phyloP scores from a whole-genome alignment of 768 basidiomycete species.

The Holtermannia corniformis region DNA sequence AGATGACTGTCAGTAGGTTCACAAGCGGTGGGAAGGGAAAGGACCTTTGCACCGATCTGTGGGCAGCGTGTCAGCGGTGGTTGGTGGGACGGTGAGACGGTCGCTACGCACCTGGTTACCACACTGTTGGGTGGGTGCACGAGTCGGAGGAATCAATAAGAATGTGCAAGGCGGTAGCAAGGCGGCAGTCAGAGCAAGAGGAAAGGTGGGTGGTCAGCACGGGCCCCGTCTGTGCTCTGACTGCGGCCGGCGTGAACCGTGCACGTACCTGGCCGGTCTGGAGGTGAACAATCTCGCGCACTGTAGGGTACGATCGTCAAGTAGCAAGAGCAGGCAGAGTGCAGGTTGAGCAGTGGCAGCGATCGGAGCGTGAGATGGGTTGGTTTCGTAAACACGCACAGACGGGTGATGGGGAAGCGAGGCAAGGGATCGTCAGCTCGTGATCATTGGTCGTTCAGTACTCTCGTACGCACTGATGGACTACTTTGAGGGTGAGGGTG shows the following conservation, averaged over 20 bases:
- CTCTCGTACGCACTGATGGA: neutral
- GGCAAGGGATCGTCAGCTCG: neutral
- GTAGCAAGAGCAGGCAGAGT: neutral
- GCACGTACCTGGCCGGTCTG: constrained; percentile 90
- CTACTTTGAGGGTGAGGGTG: neutral
- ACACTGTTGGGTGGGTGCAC: constrained; percentile 51
- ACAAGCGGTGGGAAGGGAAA: neutral
- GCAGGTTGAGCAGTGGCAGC: neutral
- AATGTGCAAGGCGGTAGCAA: too few relatives aligned
- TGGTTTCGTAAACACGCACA: constrained; percentile 1
- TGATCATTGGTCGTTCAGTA: neutral
- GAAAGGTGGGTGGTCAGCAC: neutral
- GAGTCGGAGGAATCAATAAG: neutral
- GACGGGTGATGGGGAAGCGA: neutral
- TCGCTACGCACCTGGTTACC: too few relatives aligned
- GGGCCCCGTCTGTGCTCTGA: neutral
- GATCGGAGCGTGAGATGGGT: too few relatives aligned
- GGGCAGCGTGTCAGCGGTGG: too few relatives aligned
- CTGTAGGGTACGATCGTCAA: constrained; percentile 20
- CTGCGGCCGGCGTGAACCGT: too few relatives aligned
- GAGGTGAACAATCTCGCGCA: constrained; percentile 94
- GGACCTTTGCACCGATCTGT: constrained; percentile 62
- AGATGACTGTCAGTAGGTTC: neutral
- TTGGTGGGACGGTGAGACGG: too few relatives aligned
- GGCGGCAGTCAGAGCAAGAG: constrained; percentile 2